phyloP scores from a whole-genome alignment of 441 rosid species.

The Adansonia grandidieri region DNA sequence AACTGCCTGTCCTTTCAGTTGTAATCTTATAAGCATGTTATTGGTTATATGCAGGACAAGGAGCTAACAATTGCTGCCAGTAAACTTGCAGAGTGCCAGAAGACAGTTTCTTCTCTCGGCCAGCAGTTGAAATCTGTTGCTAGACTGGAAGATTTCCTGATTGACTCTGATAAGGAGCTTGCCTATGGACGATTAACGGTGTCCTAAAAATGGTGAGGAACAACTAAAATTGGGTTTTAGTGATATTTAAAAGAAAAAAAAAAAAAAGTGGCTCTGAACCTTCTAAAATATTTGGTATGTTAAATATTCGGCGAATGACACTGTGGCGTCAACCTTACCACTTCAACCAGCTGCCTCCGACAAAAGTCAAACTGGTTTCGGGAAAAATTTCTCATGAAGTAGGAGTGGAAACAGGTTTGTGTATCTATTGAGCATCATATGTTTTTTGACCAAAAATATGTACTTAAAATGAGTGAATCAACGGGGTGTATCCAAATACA shows the following conservation, averaged over 20 bases:
- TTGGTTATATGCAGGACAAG: conserved; percentile 55
- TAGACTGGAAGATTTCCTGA: conserved; percentile 57
- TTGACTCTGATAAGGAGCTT: conserved; percentile 44
- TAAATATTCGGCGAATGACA: conserved; percentile 16
- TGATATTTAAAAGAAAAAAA: conserved; percentile 15
- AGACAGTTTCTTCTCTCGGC: conserved; percentile 75
- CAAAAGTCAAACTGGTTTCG: too few relatives aligned
- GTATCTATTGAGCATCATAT: background rate
- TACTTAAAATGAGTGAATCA: background rate
- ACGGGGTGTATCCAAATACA: conserved; percentile 17
- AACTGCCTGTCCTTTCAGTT: conserved; percentile 20
- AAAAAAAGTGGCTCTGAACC: background rate
- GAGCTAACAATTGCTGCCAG: conserved; percentile 72
- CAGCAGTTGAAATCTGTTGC: conserved; percentile 67
- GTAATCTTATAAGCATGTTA: conserved; percentile 8
- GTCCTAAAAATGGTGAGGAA: conserved; percentile 21
- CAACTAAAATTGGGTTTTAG: conserved; percentile 27
- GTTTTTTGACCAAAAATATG: background rate
- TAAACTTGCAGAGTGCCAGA: conserved; percentile 83
- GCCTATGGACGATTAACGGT: conserved; percentile 29
- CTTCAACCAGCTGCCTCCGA: background rate
- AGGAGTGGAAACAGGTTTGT: conserved; percentile 26
- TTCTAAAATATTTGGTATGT: conserved; percentile 15
- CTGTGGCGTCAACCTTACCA: conserved; percentile 13
- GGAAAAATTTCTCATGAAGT: conserved; percentile 34